Base-by-base conservation (phyloP, 2,329 filamentous ascomycete species). In the Colletotrichum liriopes region DNA sequence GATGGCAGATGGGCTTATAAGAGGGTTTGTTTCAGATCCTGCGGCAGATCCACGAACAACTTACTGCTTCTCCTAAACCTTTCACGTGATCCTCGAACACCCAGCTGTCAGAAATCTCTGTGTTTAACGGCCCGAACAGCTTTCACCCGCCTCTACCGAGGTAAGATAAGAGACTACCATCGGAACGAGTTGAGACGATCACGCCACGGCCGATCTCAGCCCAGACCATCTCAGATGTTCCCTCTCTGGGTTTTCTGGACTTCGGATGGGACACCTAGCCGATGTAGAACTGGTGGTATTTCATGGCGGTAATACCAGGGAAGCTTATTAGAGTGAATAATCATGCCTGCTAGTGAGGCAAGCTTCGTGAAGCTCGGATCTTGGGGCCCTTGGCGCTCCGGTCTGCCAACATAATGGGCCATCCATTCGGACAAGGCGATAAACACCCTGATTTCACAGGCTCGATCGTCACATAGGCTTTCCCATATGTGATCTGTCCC, bases 11-110 rank as follows among this genome's bases (percentile, higher is more conserved):
- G 52, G 60, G 43, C 58, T 35, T 43, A 51, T 18, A n/a, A 61
- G 51, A 71, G 58, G 64, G 58, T 71, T 68, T 71, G 68, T 71
- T 68, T 71, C 68, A 71, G 68, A 59, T 63, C 45, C 51, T 63
- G 65, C 65, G 43, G 52, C 68, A 68, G 37, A 68, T 63, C 58
- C 65, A 54, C 58, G 65, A 63, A 68, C 65, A 65, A 16, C 11
- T 9, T 16, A 29, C 16, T 43, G 12, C 37, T 39, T 16, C 11
- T 66, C 45, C 51, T n/a, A 20, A 20, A 32, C n/a, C 32, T 23
- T 49, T 26, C 54, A 60, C 54, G 39, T 51, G 64, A 61, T 54
- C 43, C 20, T 37, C 37, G 5, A 23, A 43, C 35, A 23, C 18
- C 8, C 4, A 26, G 16, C 45, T 54, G 47, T 52, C 54, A 61